Percentiles rank a stretch among this genome's conserved stretches.
These are phyloP conservation scores for Clonostachys chloroleuca DNA, from an alignment of 2,329 filamentous ascomycete genomes.

Conservation along the genomic window DNA sequence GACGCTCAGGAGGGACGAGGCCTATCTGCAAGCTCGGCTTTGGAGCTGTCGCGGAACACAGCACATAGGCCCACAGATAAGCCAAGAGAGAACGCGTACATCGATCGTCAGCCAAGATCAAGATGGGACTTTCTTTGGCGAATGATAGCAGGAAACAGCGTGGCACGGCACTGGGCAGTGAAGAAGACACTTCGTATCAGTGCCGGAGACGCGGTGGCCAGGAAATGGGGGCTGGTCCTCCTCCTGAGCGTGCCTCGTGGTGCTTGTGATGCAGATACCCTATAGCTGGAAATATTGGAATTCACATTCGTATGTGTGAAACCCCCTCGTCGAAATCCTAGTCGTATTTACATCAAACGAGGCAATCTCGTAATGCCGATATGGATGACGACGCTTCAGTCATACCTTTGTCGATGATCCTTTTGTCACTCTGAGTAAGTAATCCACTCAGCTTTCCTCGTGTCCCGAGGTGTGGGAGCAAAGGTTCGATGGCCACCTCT, in stretches of 20 bases:
- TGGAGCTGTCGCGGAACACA: conserved; percentile 1
- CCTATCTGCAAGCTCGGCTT: conserved; percentile 2
- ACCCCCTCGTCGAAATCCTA: no score
- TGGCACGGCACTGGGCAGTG: conserved; percentile 5
- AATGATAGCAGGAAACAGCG: conserved; percentile 5
- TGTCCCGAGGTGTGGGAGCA: no score
- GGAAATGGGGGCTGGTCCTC: conserved; percentile 12
- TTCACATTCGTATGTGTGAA: no score
- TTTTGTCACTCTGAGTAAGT: no score
- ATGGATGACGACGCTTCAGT: no score
- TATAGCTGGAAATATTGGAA: not conserved
- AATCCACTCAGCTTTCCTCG: no score
- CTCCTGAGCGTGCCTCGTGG: conserved; percentile 13
- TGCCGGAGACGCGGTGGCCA: conserved; percentile 13
- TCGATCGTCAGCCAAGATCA: not conserved
- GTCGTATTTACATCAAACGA: no score
- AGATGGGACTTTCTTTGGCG: conserved; percentile 3
- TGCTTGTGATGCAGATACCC: not conserved
- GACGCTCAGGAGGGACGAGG: conserved; percentile 1
- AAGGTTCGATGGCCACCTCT: no score
- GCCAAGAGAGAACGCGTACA: not conserved
- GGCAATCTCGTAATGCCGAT: no score
- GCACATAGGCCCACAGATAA: not conserved
- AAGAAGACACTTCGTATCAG: conserved; percentile 10
- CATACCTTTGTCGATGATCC: no score